A percentile compares a stretch with the other conserved stretches of the same genome.
These are phyloP conservation scores for Fagopyrum esculentum DNA, from an alignment of 148 eudicot genomes.

Conservation along the genomic window DNA sequence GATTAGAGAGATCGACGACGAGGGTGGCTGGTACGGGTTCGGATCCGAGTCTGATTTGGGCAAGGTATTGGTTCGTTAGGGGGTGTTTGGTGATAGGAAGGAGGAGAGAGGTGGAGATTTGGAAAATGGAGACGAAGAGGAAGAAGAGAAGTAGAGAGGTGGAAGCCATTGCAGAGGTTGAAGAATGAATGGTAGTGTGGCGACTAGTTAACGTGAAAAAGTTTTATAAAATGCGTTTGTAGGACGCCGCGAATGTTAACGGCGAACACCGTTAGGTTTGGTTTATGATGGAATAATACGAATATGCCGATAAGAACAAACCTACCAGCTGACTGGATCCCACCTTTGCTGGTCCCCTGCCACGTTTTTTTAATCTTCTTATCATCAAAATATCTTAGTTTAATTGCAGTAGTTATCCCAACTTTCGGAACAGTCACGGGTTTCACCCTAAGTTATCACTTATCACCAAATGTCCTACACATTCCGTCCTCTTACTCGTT, in stretches of 20 bases:
- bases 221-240: neutral
- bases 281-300: neutral
- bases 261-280: neutral
- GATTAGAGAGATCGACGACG: neutral
- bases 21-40: constrained; percentile 2
- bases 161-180: constrained; percentile 8
- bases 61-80: neutral
- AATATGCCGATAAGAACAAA: constrained; percentile 9
- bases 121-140: neutral
- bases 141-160: neutral
- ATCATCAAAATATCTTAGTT: neutral
- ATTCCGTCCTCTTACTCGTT: too few relatives aligned
- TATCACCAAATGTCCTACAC: too few relatives aligned
- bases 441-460: too few relatives aligned
- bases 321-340: constrained; percentile 2
- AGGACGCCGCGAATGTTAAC: constrained; percentile 10
- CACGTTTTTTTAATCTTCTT: neutral
- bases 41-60: constrained; percentile 6
- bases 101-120: constrained; percentile 4
- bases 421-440: too few relatives aligned
- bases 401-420: too few relatives aligned
- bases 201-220: neutral
- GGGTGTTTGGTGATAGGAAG: constrained; percentile 10
- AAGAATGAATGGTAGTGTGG: neutral
- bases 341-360: neutral